Conservation (phyloP, 2,329 filamentous ascomycete species). For the Emydomyces testavorans region DNA sequence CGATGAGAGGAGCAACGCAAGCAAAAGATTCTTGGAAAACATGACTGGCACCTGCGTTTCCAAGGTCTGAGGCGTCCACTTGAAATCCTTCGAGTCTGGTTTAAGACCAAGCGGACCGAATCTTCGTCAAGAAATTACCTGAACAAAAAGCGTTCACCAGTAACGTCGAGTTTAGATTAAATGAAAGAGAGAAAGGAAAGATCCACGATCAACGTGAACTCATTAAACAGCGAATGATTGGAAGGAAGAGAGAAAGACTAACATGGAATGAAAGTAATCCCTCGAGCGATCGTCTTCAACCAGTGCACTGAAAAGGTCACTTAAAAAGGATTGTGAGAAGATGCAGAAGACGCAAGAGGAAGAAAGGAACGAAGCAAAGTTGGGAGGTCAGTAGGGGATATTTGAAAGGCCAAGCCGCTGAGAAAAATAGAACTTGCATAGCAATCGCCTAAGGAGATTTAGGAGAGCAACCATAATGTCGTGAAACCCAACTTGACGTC, state of each 20-base stretch:
- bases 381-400: constrained; percentile 9
- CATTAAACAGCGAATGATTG: constrained; percentile 8
- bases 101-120: neutral
- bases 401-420: constrained; percentile 10
- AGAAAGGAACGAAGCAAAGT: constrained; percentile 5
- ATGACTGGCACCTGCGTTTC: neutral
- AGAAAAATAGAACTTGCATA: constrained; percentile 1
- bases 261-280: constrained; percentile 12
- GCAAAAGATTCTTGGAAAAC: constrained; percentile 4
- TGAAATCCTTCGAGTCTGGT: neutral
- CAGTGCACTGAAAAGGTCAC: constrained; percentile 9
- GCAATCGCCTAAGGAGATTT: neutral
- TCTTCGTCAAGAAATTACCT: neutral
- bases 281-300: constrained; percentile 12
- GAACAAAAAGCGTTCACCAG: constrained; percentile 5
- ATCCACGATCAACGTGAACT: constrained; percentile 14
- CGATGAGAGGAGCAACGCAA: constrained; percentile 6
- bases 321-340: constrained; percentile 5
- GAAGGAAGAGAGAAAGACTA: constrained; percentile 7
- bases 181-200: constrained; percentile 3
- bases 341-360: constrained; percentile 1
- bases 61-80: neutral
- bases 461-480: neutral
- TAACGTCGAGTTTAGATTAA: neutral
- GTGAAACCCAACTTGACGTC: constrained; percentile 11